These are phyloP conservation scores for Veloboletus limbatus DNA, from an alignment of 1,284 basidiomycete species.

Conservation along the genomic window DNA sequence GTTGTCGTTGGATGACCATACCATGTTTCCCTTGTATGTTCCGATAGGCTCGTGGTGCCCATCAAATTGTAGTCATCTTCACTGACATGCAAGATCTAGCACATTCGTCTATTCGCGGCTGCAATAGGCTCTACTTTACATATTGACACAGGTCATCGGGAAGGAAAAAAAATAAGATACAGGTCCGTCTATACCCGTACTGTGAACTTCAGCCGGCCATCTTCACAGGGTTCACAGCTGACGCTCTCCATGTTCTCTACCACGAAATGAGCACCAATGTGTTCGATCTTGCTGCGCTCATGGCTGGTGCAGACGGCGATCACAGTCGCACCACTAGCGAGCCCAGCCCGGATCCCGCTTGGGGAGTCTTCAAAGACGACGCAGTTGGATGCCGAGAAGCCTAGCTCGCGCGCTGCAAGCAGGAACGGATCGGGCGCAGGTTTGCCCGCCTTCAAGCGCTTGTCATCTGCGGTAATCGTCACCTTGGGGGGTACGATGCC, in stretches of 20 bases:
- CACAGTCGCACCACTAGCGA: slow-evolving; percentile 70
- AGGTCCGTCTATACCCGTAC: slow-evolving; percentile 16
- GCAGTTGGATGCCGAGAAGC: slow-evolving; percentile 54
- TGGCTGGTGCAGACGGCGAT: slow-evolving; percentile 76
- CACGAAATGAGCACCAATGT: slow-evolving; percentile 66
- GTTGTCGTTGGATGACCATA: neutral
- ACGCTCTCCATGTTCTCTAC: slow-evolving; percentile 61
- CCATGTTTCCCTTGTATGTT: neutral
- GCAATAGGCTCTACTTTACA: slow-evolving; percentile 9
- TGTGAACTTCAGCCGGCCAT: slow-evolving; percentile 42
- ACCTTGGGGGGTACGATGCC: slow-evolving; percentile 71
- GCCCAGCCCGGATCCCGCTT: slow-evolving; percentile 69
- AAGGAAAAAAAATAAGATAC: neutral
- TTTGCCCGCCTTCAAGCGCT: slow-evolving; percentile 62
- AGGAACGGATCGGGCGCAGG: slow-evolving; percentile 75
- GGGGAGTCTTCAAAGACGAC: slow-evolving; percentile 79
- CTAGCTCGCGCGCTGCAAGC: slow-evolving; percentile 70
- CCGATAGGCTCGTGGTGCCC: neutral
- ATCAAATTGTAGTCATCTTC: neutral
- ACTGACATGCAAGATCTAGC: neutral
- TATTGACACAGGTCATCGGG: neutral
- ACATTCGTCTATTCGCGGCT: slow-evolving; percentile 2
- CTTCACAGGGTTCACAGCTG: slow-evolving; percentile 40
- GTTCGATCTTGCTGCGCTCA: slow-evolving; percentile 51
- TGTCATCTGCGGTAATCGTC: slow-evolving; percentile 80